Conservation (phyloP, 2,329 filamentous ascomycete genomes). For the Sarocladium strictum region DNA sequence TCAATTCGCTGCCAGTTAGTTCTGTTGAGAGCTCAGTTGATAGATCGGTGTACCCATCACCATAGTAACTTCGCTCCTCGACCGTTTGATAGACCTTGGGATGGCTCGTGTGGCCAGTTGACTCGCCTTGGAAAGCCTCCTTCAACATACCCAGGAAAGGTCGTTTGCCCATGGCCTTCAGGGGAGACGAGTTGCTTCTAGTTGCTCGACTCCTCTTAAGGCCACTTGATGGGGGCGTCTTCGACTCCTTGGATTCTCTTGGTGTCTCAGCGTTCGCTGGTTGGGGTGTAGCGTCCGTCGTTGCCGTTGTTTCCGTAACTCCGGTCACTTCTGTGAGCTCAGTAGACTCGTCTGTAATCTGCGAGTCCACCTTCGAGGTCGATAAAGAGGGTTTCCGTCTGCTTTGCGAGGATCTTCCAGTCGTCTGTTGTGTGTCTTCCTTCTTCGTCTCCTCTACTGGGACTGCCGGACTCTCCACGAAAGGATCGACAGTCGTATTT, state of each 20-base stretch:
- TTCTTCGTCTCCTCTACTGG: slow-evolving; percentile 10
- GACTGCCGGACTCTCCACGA: slow-evolving; percentile 37
- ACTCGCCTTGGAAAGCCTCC: slow-evolving; percentile 59
- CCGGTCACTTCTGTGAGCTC: slow-evolving; percentile 1
- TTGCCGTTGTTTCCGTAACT: not conserved
- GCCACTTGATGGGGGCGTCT: slow-evolving; percentile 29
- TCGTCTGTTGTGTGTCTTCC: not conserved
- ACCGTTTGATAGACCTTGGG: slow-evolving; percentile 43
- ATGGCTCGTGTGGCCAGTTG: slow-evolving; percentile 38
- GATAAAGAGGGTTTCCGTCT: not conserved
- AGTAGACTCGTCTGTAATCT: slow-evolving; percentile 1
- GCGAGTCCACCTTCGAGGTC: not conserved
- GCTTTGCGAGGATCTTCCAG: not conserved
- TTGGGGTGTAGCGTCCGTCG: not conserved
- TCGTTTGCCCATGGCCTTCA: slow-evolving; percentile 40
- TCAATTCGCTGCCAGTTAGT: not conserved
- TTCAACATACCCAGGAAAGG: slow-evolving; percentile 53
- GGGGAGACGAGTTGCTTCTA: slow-evolving; percentile 40
- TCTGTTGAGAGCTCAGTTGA: slow-evolving; percentile 7
- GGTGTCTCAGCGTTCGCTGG: slow-evolving; percentile 14
- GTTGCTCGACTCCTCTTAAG: slow-evolving; percentile 53
- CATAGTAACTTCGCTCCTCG: slow-evolving; percentile 31
- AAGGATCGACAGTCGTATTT: slow-evolving; percentile 56
- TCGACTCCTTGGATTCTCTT: slow-evolving; percentile 21
- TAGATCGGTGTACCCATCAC: slow-evolving; percentile 14